phyloP scores from a whole-genome alignment of 2,329 filamentous ascomycete genomes.

The Botryosphaeria dothidea region DNA sequence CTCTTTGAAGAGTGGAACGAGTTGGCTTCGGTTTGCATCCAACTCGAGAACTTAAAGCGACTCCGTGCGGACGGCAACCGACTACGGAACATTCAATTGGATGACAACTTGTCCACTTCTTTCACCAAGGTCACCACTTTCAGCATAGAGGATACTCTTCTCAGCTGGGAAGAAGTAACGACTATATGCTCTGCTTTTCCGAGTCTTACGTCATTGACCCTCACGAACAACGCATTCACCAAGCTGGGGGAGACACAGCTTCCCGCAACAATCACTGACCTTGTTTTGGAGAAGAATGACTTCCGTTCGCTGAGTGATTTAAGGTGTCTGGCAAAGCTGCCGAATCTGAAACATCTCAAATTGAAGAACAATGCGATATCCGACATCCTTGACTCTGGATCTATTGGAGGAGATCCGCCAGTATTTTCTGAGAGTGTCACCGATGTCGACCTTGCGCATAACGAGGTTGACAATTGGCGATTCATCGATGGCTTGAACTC shows the following conservation, averaged over 20 bases:
- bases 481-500: constrained; percentile 70
- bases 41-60: constrained; percentile 65
- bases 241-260: constrained; percentile 41
- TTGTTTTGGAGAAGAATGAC: constrained; percentile 73
- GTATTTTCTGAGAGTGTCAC: constrained; percentile 27
- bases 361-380: constrained; percentile 77
- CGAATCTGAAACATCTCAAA: constrained; percentile 50
- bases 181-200: constrained; percentile 54
- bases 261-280: constrained; percentile 56
- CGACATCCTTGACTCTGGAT: constrained; percentile 30
- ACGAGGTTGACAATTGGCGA: constrained; percentile 59
- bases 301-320: constrained; percentile 63
- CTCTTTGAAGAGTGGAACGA: constrained; percentile 69
- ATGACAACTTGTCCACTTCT: constrained; percentile 25
- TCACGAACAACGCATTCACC: constrained; percentile 40
- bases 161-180: constrained; percentile 40
- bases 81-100: constrained; percentile 46
- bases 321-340: constrained; percentile 60
- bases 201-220: constrained; percentile 54
- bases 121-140: constrained; percentile 46
- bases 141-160: constrained; percentile 50
- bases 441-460: constrained; percentile 49
- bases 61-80: constrained; percentile 78
- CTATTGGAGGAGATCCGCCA: constrained; percentile 19
- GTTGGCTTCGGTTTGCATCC: constrained; percentile 69